Percentiles rank a stretch among this genome's conserved stretches.
These are phyloP conservation scores for Chamaecrista fasciculata DNA, from an alignment of 306 rosid genomes.

Conservation along the genomic window DNA sequence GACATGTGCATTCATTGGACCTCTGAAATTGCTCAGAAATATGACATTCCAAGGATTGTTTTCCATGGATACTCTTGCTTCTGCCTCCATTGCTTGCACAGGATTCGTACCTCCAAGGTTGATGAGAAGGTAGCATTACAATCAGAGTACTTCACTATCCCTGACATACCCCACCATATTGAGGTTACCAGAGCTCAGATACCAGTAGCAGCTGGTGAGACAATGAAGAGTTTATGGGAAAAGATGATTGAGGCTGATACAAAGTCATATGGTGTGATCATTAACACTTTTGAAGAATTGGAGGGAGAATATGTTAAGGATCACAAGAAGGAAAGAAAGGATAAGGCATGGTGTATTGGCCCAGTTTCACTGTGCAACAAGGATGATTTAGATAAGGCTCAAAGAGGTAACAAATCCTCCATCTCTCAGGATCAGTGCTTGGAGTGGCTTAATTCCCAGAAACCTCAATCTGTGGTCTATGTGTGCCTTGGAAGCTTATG, in stretches of 20 bases:
- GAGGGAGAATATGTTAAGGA: conserved; percentile 39
- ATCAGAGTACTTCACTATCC: conserved; percentile 30
- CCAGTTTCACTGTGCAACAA: conserved; percentile 51
- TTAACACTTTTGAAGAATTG: conserved; percentile 51
- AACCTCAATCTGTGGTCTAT: conserved; percentile 44
- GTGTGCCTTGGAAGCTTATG: conserved; percentile 69
- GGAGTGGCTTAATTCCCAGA: conserved; percentile 49
- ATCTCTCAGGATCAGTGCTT: conserved; percentile 36
- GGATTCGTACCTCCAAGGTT: conserved; percentile 15
- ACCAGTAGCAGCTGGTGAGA: neutral
- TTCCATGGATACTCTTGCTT: conserved; percentile 45
- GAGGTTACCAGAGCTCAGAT: conserved; percentile 26
- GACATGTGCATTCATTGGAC: conserved; percentile 58
- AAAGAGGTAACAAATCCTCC: conserved; percentile 54
- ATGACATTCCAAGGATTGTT: conserved; percentile 52
- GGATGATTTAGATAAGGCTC: conserved; percentile 40
- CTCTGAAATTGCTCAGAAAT: conserved; percentile 33
- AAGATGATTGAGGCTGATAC: conserved; percentile 19
- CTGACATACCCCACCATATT: conserved; percentile 39
- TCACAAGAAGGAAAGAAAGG: conserved; percentile 29
- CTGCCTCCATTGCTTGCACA: conserved; percentile 23
- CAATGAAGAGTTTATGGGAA: neutral
- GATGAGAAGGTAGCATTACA: conserved; percentile 27
- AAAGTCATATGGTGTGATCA: conserved; percentile 38
- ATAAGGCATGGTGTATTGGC: conserved; percentile 56